A percentile compares a stretch with the other conserved stretches of the same genome.
Conservation (phyloP, 2,329 filamentous ascomycete species). For the Epicoccum sorghinum region DNA sequence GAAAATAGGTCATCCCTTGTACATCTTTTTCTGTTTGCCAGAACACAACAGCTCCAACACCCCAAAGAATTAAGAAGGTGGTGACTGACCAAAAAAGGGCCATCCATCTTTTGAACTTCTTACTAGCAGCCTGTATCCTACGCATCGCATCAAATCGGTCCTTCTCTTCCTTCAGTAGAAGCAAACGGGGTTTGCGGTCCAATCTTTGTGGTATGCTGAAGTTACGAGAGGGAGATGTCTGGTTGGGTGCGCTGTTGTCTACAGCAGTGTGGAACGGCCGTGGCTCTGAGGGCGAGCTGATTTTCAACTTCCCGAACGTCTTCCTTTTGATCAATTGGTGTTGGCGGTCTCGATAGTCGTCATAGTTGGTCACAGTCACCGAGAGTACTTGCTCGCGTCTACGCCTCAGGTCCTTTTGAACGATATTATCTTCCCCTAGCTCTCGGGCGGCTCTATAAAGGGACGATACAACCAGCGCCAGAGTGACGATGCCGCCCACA, state of each 20-base stretch:
- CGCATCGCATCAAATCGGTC: slow-evolving; percentile 83
- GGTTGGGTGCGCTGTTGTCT: slow-evolving; percentile 18
- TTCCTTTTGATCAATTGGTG: slow-evolving; percentile 31
- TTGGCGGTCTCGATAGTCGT: slow-evolving; percentile 52
- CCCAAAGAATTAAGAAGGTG: slow-evolving; percentile 78
- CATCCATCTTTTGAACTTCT: slow-evolving; percentile 73
- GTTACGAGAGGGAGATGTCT: slow-evolving; percentile 3
- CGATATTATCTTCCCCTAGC: slow-evolving; percentile 66
- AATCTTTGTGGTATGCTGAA: slow-evolving; percentile 15
- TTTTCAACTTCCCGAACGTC: slow-evolving; percentile 20
- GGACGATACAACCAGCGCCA: slow-evolving; percentile 82
- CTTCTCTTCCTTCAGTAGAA: slow-evolving; percentile 64
- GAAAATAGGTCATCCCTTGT: slow-evolving; percentile 73
- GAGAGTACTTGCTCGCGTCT: slow-evolving; percentile 61
- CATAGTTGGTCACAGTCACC: slow-evolving; percentile 59
- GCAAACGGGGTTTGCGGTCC: slow-evolving; percentile 51
- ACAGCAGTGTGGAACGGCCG: slow-evolving; percentile 31
- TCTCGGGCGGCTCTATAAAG: slow-evolving; percentile 71
- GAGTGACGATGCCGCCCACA: slow-evolving; percentile 80
- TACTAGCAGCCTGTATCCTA: slow-evolving; percentile 71
- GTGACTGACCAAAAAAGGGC: slow-evolving; percentile 70
- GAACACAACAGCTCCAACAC: slow-evolving; percentile 79
- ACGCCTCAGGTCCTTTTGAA: slow-evolving; percentile 64
- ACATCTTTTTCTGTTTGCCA: slow-evolving; percentile 62
- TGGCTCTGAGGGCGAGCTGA: slow-evolving; percentile 35